phyloP scores from a whole-genome alignment of 495 filamentous ascomycete species.

The Hamigera avellanea region DNA sequence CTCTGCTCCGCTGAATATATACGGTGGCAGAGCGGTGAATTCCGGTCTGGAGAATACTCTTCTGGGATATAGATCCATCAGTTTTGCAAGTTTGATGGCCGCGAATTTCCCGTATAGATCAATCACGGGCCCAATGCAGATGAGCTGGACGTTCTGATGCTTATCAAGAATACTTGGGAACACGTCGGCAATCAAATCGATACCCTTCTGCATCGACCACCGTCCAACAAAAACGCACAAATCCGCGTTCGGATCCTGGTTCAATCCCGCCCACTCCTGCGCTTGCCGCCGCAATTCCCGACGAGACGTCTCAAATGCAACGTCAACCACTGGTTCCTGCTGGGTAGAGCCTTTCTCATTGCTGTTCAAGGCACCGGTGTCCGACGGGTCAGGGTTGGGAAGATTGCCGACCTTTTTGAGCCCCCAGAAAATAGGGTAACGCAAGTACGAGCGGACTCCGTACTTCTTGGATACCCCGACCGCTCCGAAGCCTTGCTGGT shows the following conservation, averaged over 20 bases:
- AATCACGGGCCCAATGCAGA: slow-evolving; percentile 63
- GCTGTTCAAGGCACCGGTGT: slow-evolving; percentile 59
- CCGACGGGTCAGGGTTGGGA: slow-evolving; percentile 66
- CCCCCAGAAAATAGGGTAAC: slow-evolving; percentile 72
- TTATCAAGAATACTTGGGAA: slow-evolving; percentile 61
- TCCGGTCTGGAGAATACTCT: slow-evolving; percentile 67
- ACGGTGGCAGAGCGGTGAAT: slow-evolving; percentile 63
- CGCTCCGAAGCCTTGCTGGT: slow-evolving; percentile 65
- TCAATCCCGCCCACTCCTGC: slow-evolving; percentile 65
- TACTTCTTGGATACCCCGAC: slow-evolving; percentile 69
- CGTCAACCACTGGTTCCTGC: slow-evolving; percentile 47
- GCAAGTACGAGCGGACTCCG: slow-evolving; percentile 59
- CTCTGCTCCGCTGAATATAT: slow-evolving; percentile 70
- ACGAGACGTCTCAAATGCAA: slow-evolving; percentile 43
- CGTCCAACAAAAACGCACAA: slow-evolving; percentile 69
- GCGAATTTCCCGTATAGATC: slow-evolving; percentile 73
- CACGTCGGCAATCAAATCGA: slow-evolving; percentile 69
- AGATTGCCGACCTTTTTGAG: slow-evolving; percentile 57
- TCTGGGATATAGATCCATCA: slow-evolving; percentile 64
- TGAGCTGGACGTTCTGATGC: slow-evolving; percentile 53
- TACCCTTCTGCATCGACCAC: slow-evolving; percentile 70
- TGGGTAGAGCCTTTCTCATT: slow-evolving; percentile 37
- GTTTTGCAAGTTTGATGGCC: slow-evolving; percentile 55
- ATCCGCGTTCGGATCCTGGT: slow-evolving; percentile 55
- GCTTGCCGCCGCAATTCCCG: slow-evolving; percentile 52